These are phyloP conservation scores for Pontederia crassipes DNA, from an alignment of 176 grass and related monocot species.

Conservation along the genomic window DNA sequence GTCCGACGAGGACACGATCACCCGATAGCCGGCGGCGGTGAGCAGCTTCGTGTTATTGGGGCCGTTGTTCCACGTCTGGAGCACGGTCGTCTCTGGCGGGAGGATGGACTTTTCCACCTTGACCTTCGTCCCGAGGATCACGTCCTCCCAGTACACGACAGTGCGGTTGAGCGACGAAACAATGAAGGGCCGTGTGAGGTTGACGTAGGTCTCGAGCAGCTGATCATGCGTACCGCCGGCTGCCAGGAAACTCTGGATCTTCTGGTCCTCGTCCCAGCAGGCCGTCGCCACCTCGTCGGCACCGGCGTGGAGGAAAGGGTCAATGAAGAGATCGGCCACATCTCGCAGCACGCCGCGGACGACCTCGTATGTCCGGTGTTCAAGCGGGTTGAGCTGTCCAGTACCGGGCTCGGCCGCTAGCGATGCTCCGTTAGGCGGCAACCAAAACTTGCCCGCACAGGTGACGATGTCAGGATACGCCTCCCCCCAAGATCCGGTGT, in stretches of 20 bases:
- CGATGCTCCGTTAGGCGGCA: conserved; percentile 32
- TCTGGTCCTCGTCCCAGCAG: conserved; percentile 81
- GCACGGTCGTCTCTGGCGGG: conserved; percentile 64
- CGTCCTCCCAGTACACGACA: conserved; percentile 90
- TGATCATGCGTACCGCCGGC: conserved; percentile 54
- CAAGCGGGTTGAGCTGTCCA: conserved; percentile 80
- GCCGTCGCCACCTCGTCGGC: conserved; percentile 85
- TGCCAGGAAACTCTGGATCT: conserved; percentile 36
- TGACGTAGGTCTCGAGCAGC: conserved; percentile 74
- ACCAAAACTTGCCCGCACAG: conserved; percentile 82
- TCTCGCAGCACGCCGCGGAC: conserved; percentile 59
- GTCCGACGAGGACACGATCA: conserved; percentile 63
- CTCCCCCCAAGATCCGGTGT: conserved; percentile 67
- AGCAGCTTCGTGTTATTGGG: conserved; percentile 83
- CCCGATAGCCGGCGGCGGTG: conserved; percentile 63
- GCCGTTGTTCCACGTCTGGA: conserved; percentile 96
- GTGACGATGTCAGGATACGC: conserved; percentile 93
- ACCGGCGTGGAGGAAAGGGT: conserved; percentile 65
- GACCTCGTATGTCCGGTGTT: conserved; percentile 68
- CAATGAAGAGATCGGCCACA: conserved; percentile 50
- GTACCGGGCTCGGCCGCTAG: conserved; percentile 77
- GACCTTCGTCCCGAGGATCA: conserved; percentile 55
- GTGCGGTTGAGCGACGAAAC: conserved; percentile 70
- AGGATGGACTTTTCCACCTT: conserved; percentile 35
- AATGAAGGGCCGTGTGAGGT: conserved; percentile 58